Base-by-base conservation (phyloP, 1,284 basidiomycete species). In the Schizophyllum amplum region DNA sequence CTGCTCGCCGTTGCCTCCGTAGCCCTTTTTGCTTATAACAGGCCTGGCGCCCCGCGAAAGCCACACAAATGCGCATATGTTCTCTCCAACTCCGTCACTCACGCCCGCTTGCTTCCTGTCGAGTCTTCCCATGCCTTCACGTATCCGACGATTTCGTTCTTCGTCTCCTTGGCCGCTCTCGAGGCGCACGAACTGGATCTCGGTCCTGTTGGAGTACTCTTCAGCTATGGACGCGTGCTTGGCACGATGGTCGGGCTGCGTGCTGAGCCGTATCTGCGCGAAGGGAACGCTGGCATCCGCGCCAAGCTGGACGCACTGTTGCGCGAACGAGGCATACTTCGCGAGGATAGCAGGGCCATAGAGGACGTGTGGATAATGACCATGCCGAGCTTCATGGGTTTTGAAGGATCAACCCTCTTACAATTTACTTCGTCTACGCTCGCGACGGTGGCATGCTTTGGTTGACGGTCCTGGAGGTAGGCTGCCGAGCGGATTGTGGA, bases 371-470 rank as follows among this genome's bases (percentile, higher is more conserved):
- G 86, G 84, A 79, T 89, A 72, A 71, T 88, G 71, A 87, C 87
- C 1, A 90, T 90, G 84, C 89, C 88, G 1, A 81, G 78, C 53
- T 80, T 84, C 54, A 59, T 86, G 24, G 88, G 88, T 0, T 79
- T 79, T 56, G 83, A 87, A 61, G 86, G 0, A 86, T 90, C 62
- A 91, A 91, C 60, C 89, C 90, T 0, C 70, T 92, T 54, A 85
- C 84, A 0, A 81, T 87, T 22, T 90, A 89, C 68, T 90, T 83
- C 63, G 81, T 83, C 64, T 91, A 90, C 63, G 65, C 71, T 47
- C 57, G 64, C 4, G 59, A 60, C 9, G 17, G 33, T 9, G 67
- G 63, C 1, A 48, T 55, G 17, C 65, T 86, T 46, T 78, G 78
- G 70, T 65, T 81, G 20, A 72, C 80, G 6, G 74, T 90, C 0